These are phyloP conservation scores for Rhizodiscina lignyota DNA, from an alignment of 495 filamentous ascomycete genomes.

Conservation along the genomic window DNA sequence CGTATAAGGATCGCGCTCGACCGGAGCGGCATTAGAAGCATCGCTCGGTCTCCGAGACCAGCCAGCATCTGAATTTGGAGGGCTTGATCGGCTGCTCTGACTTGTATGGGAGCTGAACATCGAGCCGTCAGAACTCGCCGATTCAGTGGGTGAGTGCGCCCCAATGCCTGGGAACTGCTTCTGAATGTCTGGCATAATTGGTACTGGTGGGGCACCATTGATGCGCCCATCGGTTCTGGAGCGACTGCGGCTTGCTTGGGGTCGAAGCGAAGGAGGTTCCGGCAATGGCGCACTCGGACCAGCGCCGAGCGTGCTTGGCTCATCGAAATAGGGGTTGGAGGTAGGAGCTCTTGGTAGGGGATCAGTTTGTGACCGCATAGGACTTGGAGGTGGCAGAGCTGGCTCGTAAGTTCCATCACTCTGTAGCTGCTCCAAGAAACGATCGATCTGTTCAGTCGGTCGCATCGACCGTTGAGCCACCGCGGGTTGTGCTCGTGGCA, in stretches of 20 bases:
- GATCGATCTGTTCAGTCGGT: neutral
- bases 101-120: conserved; percentile 40
- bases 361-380: no score
- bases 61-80: conserved; percentile 19
- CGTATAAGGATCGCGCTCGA: neutral
- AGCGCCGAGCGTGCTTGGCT: neutral
- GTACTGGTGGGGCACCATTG: conserved; percentile 16
- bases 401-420: neutral
- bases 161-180: conserved; percentile 26
- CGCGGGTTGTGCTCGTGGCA: conserved; percentile 5
- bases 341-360: neutral
- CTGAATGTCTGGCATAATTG: conserved; percentile 34
- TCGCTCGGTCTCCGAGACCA: conserved; percentile 3
- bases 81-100: conserved; percentile 58
- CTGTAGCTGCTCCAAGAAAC: neutral
- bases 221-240: conserved; percentile 3
- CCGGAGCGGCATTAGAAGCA: neutral
- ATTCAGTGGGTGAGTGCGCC: conserved; percentile 48
- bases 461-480: conserved; percentile 4
- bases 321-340: neutral
- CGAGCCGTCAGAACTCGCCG: conserved; percentile 53
- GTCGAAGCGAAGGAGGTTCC: no score
- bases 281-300: no score
- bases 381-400: neutral
- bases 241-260: conserved; percentile 6